A percentile compares a stretch with the other conserved stretches of the same genome.
phyloP scores from a whole-genome alignment of 1,284 basidiomycete genomes.

The Tausonia pullulans region DNA sequence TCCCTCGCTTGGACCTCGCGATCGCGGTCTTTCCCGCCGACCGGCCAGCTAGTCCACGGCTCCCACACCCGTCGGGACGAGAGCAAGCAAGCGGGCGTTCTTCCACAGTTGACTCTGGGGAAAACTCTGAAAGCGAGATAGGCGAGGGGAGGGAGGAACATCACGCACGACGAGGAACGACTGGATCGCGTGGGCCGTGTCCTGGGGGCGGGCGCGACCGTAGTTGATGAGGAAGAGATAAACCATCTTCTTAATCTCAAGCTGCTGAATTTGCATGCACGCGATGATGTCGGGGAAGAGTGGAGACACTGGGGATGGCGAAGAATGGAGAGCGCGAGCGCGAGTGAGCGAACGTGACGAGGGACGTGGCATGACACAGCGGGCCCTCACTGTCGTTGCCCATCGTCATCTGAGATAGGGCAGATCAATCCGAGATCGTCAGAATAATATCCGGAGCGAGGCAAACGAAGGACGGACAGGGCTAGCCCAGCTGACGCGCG shows the following conservation, averaged over 20 bases:
- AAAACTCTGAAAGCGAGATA: too few species aligned
- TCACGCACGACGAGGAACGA: constrained; percentile 66
- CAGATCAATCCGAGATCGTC: background rate
- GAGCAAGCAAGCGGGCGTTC: background rate
- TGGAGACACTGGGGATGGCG: constrained; percentile 9
- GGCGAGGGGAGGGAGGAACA: too few species aligned
- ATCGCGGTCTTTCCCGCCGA: too few species aligned
- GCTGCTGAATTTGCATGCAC: constrained; percentile 32
- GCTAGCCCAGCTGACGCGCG: too few species aligned
- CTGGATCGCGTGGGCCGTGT: constrained; percentile 75
- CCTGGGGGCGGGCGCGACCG: constrained; percentile 73
- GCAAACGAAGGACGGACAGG: background rate
- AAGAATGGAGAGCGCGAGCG: too few species aligned
- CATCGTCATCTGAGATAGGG: constrained; percentile 9
- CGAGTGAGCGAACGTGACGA: too few species aligned
- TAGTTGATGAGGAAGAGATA: constrained; percentile 90
- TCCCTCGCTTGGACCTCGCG: too few species aligned
- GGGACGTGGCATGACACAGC: background rate
- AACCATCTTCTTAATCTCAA: constrained; percentile 59
- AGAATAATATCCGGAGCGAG: background rate
- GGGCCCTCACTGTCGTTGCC: constrained; percentile 9
- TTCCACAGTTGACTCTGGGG: too few species aligned
- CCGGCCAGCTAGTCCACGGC: too few species aligned
- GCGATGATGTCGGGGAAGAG: constrained; percentile 16
- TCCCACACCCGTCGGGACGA: too few species aligned